A percentile compares a stretch with the other conserved stretches of the same genome.
Conservation (phyloP, 768 basidiomycete species). For the Psilocybe subaeruginosa region DNA sequence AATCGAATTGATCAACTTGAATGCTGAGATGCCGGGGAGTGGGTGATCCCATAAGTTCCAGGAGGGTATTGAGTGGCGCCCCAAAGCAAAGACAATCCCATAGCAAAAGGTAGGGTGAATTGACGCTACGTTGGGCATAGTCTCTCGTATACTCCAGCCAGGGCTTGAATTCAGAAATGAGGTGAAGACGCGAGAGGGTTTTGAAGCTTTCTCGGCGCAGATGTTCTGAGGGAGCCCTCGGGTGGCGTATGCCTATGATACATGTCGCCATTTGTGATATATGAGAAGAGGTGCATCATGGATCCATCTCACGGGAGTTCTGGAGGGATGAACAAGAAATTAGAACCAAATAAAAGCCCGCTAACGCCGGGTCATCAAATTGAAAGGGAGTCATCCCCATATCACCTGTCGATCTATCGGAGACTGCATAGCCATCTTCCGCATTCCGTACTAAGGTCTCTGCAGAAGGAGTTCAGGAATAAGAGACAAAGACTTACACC, state of each 20-base stretch:
- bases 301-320: neutral
- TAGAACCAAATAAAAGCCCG: neutral
- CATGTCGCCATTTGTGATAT: neutral
- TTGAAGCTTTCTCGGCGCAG: slow-evolving; percentile 39
- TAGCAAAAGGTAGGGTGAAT: slow-evolving; percentile 32
- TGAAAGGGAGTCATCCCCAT: no score
- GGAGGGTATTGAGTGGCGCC: slow-evolving; percentile 36
- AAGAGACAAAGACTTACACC: no score
- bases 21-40: slow-evolving; percentile 30
- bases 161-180: slow-evolving; percentile 38
- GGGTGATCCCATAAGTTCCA: slow-evolving; percentile 40
- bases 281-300: neutral
- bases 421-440: no score
- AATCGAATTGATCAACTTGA: slow-evolving; percentile 31
- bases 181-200: slow-evolving; percentile 37
- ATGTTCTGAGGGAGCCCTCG: slow-evolving; percentile 37
- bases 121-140: slow-evolving; percentile 25
- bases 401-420: no score
- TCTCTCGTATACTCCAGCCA: slow-evolving; percentile 35
- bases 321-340: neutral
- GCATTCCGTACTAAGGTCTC: no score
- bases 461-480: no score
- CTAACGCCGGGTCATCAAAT: neutral
- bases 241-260: slow-evolving; percentile 26
- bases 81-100: slow-evolving; percentile 42